Base-by-base conservation (phyloP, 345 rosid genomes). In the Trapa incisa region DNA sequence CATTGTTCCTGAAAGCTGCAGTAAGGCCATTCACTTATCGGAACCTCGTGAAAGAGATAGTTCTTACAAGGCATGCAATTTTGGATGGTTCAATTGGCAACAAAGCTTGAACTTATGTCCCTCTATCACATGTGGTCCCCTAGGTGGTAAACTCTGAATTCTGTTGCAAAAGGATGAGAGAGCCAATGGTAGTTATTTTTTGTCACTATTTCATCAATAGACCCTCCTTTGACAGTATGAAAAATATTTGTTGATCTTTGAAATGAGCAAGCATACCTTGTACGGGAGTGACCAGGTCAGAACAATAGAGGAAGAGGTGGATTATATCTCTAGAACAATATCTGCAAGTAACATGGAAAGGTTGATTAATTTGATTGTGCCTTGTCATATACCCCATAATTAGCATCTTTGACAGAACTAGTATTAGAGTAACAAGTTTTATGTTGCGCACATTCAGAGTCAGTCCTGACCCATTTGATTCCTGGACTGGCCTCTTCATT, bases 1-100 rank as follows among this genome's bases (percentile, higher is more conserved):
- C 87, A 71, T 68, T 90, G 36, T 93, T 93, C 73, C 69, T 93
- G 74, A 77, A 85, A 43, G 94, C 96, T 2, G 94, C 96, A 5
- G 92, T 93, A 66, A 77, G 92, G 67, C 97, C 97, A 0, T 93
- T 93, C 65, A 86, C 92, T 47, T 93, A 90, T 75, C 83, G 92
- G 72, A 90, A 93, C 76, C 94, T 90, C 37, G 97, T 93, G 63
- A 93, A 93, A 80, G 98, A 93, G 84, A 88, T 93, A 72, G 97
- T 88, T 66, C 74, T 93, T 57, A 90, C 96, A 42, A 90, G 98
- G 78, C 97, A 93, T 69, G 98, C 94, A 39, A 88, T 93, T 70
- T 71, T 90, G 76, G 98, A 93, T 47, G 96, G 92, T 62, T 96
- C 87, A 38, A 90, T 90, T 74, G 89, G 92, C 54, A 73, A 73